Evolutionary conservation across 768 basidiomycete species (phyloP), one percentile per base, ranked within the genome.

Genomic region (Crucibulum laeve): DNA sequence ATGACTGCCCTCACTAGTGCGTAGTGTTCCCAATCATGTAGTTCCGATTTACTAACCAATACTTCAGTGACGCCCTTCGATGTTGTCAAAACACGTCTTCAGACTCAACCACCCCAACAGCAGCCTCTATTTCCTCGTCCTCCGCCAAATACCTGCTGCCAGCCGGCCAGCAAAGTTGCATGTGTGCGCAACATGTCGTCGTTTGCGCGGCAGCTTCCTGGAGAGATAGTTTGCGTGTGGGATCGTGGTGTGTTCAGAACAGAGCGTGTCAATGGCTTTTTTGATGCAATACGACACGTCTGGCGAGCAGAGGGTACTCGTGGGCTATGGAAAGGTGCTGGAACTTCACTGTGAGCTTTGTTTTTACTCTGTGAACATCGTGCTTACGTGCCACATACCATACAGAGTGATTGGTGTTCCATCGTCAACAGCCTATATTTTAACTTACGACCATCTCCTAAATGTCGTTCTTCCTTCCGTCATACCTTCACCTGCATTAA

Each of bases 31-130:
- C 36, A 21, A 22, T 40, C 15, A 21, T 14, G 40, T 25, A 17
- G 4, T 4, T 11, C 7, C 8, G 34, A 19, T 42, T 19, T 42
- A 22, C 43, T 53, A 25, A 46, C 52, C 26, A n/a, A 32, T 42
- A 24, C 45, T 45, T 7, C 59, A 98, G 95, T 99, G 96, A 98
- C 95, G 2, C 96, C 96, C 3, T 99, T 99, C 62, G 96, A 99
- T 65, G 92, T 99, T 43, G 77, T 98, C 53, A 98, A 98, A 64
- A 98, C 95, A 10, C 82, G 96, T 22, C 70, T 99, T 14, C 96
- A 99, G 62, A 98, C 96, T 0, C 92, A 89, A 60, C 84, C 84
- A n/a, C 68, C 74, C 17, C 61, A 62, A 58, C 68, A 61, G 48
- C 70, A 61, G 44, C 73, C 63, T 36, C 69, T 80, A 21, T 76